These are phyloP conservation scores for Actinomortierella wolfii DNA, from an alignment of 371 early-diverging fungal genomes.

Conservation along the genomic window DNA sequence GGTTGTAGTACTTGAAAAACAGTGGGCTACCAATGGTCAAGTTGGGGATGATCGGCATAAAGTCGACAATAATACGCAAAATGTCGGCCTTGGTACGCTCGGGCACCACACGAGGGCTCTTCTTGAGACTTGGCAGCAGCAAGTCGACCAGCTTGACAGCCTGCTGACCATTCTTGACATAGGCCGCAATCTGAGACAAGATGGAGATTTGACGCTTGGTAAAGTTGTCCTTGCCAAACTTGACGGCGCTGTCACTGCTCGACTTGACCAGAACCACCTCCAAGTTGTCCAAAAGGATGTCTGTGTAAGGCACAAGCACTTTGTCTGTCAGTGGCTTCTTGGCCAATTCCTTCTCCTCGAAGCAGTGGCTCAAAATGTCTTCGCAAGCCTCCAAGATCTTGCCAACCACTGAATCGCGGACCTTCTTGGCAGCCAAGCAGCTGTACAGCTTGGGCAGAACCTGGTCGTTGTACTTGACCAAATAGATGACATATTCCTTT, in stretches of 20 bases:
- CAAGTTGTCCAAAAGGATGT: constrained; percentile 65
- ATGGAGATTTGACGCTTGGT: constrained; percentile 80
- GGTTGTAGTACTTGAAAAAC: constrained; percentile 61
- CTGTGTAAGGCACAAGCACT: constrained; percentile 67
- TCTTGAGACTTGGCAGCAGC: constrained; percentile 82
- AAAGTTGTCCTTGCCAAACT: constrained; percentile 60
- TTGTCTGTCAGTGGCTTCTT: constrained; percentile 51
- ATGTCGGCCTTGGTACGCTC: constrained; percentile 87
- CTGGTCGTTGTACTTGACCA: constrained; percentile 63
- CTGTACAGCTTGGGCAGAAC: constrained; percentile 73
- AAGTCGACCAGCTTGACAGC: constrained; percentile 74
- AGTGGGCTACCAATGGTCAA: constrained; percentile 49
- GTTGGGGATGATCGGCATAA: constrained; percentile 60
- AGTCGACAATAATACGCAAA: constrained; percentile 75
- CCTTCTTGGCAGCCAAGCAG: constrained; percentile 77
- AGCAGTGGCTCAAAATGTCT: constrained; percentile 59
- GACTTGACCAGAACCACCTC: constrained; percentile 60
- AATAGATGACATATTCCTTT: constrained; percentile 62
- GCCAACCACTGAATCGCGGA: constrained; percentile 69
- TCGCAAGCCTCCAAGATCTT: constrained; percentile 81
- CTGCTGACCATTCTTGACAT: constrained; percentile 70
- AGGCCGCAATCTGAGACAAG: constrained; percentile 76
- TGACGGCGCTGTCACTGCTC: constrained; percentile 48
- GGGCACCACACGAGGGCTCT: constrained; percentile 69
- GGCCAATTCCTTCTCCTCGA: constrained; percentile 45